Conservation (phyloP, 1,284 basidiomycete species). For the Malassezia yamatoensis region DNA sequence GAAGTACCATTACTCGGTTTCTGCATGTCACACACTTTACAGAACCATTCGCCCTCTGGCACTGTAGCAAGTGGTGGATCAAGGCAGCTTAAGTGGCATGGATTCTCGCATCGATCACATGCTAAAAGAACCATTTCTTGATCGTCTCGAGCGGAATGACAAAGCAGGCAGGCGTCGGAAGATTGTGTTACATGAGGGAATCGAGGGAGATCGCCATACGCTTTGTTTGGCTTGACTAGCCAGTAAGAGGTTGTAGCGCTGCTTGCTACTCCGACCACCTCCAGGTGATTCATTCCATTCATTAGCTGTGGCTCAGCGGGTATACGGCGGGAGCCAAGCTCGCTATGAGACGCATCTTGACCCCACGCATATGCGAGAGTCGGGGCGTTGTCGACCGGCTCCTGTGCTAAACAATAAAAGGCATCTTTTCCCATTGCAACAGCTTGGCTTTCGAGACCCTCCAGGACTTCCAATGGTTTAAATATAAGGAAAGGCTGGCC, state of each 20-base stretch:
- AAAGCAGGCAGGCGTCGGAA: constrained; percentile 63
- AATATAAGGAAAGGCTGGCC: constrained; percentile 29
- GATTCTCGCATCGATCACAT: constrained; percentile 65
- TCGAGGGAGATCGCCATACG: constrained; percentile 37
- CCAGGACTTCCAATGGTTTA: constrained; percentile 38
- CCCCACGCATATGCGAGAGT: constrained; percentile 61
- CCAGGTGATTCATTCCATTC: constrained; percentile 63
- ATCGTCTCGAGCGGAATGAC: constrained; percentile 55
- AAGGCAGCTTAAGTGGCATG: constrained; percentile 75
- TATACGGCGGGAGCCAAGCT: constrained; percentile 69
- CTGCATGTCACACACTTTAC: constrained; percentile 22
- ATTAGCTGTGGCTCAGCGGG: constrained; percentile 70
- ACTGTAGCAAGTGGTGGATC: constrained; percentile 63
- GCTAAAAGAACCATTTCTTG: constrained; percentile 61
- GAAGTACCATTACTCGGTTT: too few relatives aligned
- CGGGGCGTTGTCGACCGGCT: constrained; percentile 51
- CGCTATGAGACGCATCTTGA: constrained; percentile 62
- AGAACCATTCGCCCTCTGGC: constrained; percentile 59
- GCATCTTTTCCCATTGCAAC: constrained; percentile 77
- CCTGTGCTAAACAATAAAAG: constrained; percentile 62
- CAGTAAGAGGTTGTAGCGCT: constrained; percentile 72
- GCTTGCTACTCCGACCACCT: constrained; percentile 68
- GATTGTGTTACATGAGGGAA: constrained; percentile 55
- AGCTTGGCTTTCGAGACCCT: constrained; percentile 45
- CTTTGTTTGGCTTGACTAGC: constrained; percentile 56